Percentiles rank a stretch among this genome's conserved stretches.
Conservation (phyloP, 306 rosid species). For the Sindora glabra region DNA sequence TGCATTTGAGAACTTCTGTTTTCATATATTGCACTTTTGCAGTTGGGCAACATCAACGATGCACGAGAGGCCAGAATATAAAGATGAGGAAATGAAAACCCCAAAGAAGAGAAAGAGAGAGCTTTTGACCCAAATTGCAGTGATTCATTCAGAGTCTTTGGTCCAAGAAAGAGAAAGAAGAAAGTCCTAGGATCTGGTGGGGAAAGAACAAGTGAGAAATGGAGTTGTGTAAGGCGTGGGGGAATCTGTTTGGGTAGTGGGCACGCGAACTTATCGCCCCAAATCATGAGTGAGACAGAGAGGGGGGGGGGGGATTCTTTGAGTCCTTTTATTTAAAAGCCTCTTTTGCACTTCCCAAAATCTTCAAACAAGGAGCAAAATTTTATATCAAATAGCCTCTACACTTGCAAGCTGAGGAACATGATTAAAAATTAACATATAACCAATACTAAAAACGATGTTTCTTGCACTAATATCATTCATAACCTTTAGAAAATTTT, state of each 20-base stretch:
- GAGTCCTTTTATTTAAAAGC: constrained; percentile 16
- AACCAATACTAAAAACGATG: no score
- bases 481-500: no score
- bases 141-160: constrained; percentile 7
- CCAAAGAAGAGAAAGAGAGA: neutral
- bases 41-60: constrained; percentile 9
- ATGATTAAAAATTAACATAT: no score
- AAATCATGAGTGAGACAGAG: constrained; percentile 57
- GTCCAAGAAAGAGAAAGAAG: constrained; percentile 15
- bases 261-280: constrained; percentile 94
- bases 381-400: no score
- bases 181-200: constrained; percentile 87
- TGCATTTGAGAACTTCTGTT: constrained; percentile 21
- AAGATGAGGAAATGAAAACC: constrained; percentile 2
- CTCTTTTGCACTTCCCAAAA: constrained; percentile 57
- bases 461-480: no score
- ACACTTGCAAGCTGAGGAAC: no score
- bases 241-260: constrained; percentile 61
- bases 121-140: constrained; percentile 42
- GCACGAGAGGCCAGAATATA: constrained; percentile 13
- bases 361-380: constrained; percentile 4
- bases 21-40: constrained; percentile 15
- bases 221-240: constrained; percentile 79
- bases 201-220: constrained; percentile 27
- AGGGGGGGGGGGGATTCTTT: neutral